Conservation (phyloP, 2,329 filamentous ascomycete species). For the Leptosphaerulina australis region DNA sequence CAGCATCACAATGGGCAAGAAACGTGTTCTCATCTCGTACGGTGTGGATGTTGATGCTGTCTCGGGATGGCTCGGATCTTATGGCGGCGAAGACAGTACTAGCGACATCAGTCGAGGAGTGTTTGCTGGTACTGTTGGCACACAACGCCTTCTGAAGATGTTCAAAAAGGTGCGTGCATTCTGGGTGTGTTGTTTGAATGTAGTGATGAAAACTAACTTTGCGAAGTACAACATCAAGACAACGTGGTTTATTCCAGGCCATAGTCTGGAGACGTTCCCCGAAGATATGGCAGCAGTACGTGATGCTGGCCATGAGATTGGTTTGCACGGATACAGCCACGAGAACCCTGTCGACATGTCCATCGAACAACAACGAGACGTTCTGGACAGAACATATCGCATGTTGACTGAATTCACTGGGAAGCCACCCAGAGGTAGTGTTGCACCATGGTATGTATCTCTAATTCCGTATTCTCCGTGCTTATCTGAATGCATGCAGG, state of each 20-base stretch:
- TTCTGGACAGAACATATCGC: constrained; percentile 75
- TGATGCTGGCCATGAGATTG: constrained; percentile 69
- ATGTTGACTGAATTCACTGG: constrained; percentile 72
- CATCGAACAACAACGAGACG: constrained; percentile 74
- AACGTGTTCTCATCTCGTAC: constrained; percentile 63
- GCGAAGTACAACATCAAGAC: constrained; percentile 68
- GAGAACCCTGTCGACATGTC: constrained; percentile 76
- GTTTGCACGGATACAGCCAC: constrained; percentile 73
- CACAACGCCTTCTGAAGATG: constrained; percentile 69
- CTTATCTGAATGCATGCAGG: constrained; percentile 47
- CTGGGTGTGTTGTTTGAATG: too few species aligned
- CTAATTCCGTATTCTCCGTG: neutral
- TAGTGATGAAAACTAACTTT: neutral
- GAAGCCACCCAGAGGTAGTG: constrained; percentile 73
- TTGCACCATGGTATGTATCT: constrained; percentile 66
- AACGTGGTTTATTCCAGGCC: constrained; percentile 67
- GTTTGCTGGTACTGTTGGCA: constrained; percentile 73
- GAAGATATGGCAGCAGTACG: constrained; percentile 66
- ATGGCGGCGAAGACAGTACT: constrained; percentile 72
- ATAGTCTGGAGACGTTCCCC: constrained; percentile 70
- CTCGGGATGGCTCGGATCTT: constrained; percentile 75
- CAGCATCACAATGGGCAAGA: constrained; percentile 50
- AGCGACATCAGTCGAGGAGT: constrained; percentile 72
- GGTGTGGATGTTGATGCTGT: constrained; percentile 73
- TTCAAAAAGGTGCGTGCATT: constrained; percentile 63